Percentiles rank a stretch among this genome's conserved stretches.
Conservation (phyloP, 106 monocot genomes). For the Dendrobium huoshanense region DNA sequence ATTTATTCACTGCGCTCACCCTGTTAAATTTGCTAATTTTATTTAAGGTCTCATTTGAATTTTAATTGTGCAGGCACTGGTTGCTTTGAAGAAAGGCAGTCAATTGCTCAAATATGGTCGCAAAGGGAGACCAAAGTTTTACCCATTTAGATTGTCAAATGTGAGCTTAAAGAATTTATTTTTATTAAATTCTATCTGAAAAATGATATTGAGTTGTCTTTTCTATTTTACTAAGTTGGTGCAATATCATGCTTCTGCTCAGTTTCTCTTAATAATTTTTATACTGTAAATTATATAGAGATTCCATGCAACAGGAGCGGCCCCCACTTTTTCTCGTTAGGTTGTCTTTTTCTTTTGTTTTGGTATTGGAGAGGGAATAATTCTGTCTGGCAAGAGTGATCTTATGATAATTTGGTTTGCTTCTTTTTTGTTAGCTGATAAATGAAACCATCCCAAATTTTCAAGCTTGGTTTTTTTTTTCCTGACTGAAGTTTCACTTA, state of each 20-base stretch:
- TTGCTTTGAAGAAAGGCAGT: slow-evolving; percentile 87
- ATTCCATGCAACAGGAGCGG: not conserved
- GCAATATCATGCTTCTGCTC: not conserved
- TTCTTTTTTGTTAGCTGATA: not conserved
- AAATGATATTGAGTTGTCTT: not conserved
- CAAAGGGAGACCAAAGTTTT: slow-evolving; percentile 87
- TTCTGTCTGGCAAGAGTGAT: not conserved
- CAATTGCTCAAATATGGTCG: slow-evolving; percentile 84
- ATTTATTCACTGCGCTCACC: not conserved
- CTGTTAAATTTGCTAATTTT: not conserved
- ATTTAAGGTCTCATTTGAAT: not conserved
- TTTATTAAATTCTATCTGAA: not conserved
- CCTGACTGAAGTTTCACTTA: not conserved
- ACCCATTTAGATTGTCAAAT: slow-evolving; percentile 68
- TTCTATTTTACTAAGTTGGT: not conserved
- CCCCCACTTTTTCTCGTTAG: not conserved
- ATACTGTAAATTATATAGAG: not conserved
- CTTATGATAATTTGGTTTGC: not conserved
- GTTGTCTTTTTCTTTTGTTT: not conserved
- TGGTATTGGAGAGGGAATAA: not conserved
- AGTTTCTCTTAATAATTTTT: not conserved
- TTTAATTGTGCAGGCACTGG: slow-evolving; percentile 42
- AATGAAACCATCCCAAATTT: not conserved
- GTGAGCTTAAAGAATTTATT: slow-evolving; percentile 29
- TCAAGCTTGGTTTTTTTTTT: not conserved